These are phyloP conservation scores for Strobilomyces confusus DNA, from an alignment of 768 basidiomycete species.

Conservation along the genomic window DNA sequence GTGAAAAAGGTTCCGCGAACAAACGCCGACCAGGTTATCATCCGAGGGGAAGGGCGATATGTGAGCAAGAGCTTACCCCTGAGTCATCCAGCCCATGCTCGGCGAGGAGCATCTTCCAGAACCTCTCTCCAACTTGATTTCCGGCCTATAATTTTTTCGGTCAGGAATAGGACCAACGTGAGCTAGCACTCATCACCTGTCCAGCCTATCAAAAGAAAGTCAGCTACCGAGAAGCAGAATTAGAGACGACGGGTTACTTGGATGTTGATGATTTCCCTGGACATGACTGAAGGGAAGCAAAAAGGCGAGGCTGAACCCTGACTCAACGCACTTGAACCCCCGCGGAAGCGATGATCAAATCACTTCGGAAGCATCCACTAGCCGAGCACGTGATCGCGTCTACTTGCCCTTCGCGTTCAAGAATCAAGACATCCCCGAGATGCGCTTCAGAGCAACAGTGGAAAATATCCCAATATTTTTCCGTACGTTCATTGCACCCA, in stretches of 20 bases:
- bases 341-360: constrained; percentile 6
- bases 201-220: constrained; percentile 47
- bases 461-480: constrained; percentile 56
- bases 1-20: constrained; percentile 3
- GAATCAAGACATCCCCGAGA: constrained; percentile 16
- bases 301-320: constrained; percentile 11
- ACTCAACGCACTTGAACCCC: constrained; percentile 10
- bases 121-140: constrained; percentile 78
- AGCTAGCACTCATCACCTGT: constrained; percentile 46
- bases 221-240: constrained; percentile 1
- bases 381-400: constrained; percentile 25
- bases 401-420: background rate
- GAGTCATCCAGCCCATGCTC: constrained; percentile 78
- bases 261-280: constrained; percentile 79
- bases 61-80: constrained; percentile 45
- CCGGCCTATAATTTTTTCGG: constrained; percentile 47
- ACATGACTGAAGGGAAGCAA: constrained; percentile 40
- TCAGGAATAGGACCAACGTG: constrained; percentile 14
- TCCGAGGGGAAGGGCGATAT: constrained; percentile 5
- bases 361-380: constrained; percentile 15
- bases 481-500: constrained; percentile 34
- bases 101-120: constrained; percentile 84
- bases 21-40: constrained; percentile 15
- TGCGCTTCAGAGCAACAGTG: constrained; percentile 62
- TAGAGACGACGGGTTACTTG: constrained; percentile 44